These are phyloP conservation scores for Endocalyx cinctus DNA, from an alignment of 2,329 filamentous ascomycete species.

Conservation along the genomic window DNA sequence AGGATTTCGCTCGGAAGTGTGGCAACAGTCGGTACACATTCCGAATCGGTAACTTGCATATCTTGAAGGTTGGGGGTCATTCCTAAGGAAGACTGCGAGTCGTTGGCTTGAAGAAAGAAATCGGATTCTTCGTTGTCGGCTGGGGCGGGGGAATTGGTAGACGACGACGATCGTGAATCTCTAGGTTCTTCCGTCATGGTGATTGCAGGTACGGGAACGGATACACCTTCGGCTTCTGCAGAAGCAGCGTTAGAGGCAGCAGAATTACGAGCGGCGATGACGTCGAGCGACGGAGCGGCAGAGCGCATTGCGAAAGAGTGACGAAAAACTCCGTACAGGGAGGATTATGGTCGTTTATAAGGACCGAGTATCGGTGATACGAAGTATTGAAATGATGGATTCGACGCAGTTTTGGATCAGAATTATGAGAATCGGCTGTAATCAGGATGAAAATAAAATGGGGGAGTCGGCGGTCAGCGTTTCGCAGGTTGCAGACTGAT, in stretches of 20 bases:
- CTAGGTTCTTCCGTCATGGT: constrained; percentile 34
- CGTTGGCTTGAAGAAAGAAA: constrained; percentile 83
- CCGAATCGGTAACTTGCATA: constrained; percentile 62
- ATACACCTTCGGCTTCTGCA: constrained; percentile 7
- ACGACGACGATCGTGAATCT: constrained; percentile 59
- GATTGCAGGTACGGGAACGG: constrained; percentile 7
- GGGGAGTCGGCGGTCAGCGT: no score
- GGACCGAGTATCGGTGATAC: no score
- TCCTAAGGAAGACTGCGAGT: constrained; percentile 88
- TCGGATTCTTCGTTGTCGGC: constrained; percentile 89
- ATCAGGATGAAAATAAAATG: no score
- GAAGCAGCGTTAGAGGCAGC: constrained; percentile 3
- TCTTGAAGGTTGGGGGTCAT: constrained; percentile 68
- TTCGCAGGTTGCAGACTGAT: no score
- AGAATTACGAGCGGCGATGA: constrained; percentile 22
- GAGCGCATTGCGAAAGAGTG: no score
- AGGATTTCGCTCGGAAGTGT: constrained; percentile 90
- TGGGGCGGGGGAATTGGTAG: constrained; percentile 69
- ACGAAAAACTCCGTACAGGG: no score
- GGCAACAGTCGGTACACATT: constrained; percentile 73
- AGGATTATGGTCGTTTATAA: no score
- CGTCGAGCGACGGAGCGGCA: constrained; percentile 25
- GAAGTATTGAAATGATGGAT: no score
- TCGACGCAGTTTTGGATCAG: no score
- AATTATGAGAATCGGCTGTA: no score